Evolutionary conservation across 768 basidiomycete genomes (phyloP), one percentile per base, ranked within the genome.

Genomic region (Dioszegia hungarica): DNA sequence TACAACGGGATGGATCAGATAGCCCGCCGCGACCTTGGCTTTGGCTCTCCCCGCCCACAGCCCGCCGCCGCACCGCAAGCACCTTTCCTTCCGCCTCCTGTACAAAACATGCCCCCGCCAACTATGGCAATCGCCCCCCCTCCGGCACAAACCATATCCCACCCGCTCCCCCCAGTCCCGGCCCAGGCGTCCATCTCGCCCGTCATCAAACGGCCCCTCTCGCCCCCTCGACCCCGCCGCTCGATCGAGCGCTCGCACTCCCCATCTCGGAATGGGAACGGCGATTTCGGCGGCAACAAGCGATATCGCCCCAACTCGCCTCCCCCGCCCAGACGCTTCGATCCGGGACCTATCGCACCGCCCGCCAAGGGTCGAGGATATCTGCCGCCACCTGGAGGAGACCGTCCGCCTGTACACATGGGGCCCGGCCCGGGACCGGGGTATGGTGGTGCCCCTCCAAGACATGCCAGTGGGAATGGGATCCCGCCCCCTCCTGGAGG

Each of bases 1-100:
- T 90, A 90, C 74, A 81, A 86, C 25, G 85, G 85, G 31, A 85
- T 86, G 25, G 93, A 97, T 68, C 87, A 89, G 19, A 93, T 97
- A 59, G 89, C 92, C 1, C 81, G 84, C 14, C 84, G 86, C 36
- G 94, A 98, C 71, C 83, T 95, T 19, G 94, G 94, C 5, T 86
- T 89, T 62, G 83, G 86, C 2, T 25, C 77, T 82, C 78, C 43
- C 64, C 72, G 15, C n/a, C n/a, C n/a, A n/a, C n/a, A n/a, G 64
- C 73, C 33, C 61, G 60, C 29, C 55, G 66, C 22, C 65, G 17
- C 37, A 28, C 40, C 52, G 46, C 38, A 43, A 51, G n/a, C n/a
- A n/a, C n/a, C n/a, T n/a, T n/a, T n/a, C n/a, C 48, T 64, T 19
- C 46, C 50, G 19, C 47, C 59, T 37, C 44, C 52, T 17, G 5